phyloP scores from a whole-genome alignment of 1,139 yeast species.

The Keqinozyma sinolaborantium region DNA sequence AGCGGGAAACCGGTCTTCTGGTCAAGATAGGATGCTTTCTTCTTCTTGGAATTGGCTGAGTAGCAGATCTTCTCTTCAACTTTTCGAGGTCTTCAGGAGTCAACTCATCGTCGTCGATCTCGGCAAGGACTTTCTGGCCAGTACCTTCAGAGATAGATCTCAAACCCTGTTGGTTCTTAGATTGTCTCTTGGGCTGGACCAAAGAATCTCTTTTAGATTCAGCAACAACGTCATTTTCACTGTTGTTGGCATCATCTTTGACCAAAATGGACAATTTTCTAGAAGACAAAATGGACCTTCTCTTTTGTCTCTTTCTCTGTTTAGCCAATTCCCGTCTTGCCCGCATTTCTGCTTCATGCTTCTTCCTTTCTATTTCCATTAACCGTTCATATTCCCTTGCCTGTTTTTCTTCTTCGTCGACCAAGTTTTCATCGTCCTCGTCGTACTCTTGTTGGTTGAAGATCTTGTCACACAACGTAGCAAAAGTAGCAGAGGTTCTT shows the following conservation, averaged over 20 bases:
- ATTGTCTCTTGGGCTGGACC: constrained; percentile 39
- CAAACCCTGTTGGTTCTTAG: constrained; percentile 18
- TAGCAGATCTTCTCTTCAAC: constrained; percentile 45
- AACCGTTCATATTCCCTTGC: constrained; percentile 46
- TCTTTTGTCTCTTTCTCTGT: constrained; percentile 41
- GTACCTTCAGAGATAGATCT: constrained; percentile 40
- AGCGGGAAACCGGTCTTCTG: constrained; percentile 64
- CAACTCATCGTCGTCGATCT: constrained; percentile 22
- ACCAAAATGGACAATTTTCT: constrained; percentile 39
- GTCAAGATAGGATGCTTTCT: constrained; percentile 42
- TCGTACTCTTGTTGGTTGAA: constrained; percentile 59
- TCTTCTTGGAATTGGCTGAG: constrained; percentile 38
- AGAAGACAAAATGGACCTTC: constrained; percentile 41
- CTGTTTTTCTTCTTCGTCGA: constrained; percentile 48
- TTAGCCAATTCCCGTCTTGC: constrained; percentile 47
- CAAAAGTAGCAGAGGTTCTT: constrained; percentile 76
- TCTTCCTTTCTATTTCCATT: constrained; percentile 49
- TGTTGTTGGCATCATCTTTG: constrained; percentile 30
- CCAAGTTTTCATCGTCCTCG: constrained; percentile 50
- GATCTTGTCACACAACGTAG: constrained; percentile 70
- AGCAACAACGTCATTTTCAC: constrained; percentile 26
- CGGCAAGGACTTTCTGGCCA: constrained; percentile 10
- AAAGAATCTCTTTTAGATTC: constrained; percentile 17
- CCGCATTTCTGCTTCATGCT: constrained; percentile 44
- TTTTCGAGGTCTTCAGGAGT: constrained; percentile 41